These are phyloP conservation scores for Backusella sp. DNA, from an alignment of 192 early-diverging fungal species.

Conservation along the genomic window DNA sequence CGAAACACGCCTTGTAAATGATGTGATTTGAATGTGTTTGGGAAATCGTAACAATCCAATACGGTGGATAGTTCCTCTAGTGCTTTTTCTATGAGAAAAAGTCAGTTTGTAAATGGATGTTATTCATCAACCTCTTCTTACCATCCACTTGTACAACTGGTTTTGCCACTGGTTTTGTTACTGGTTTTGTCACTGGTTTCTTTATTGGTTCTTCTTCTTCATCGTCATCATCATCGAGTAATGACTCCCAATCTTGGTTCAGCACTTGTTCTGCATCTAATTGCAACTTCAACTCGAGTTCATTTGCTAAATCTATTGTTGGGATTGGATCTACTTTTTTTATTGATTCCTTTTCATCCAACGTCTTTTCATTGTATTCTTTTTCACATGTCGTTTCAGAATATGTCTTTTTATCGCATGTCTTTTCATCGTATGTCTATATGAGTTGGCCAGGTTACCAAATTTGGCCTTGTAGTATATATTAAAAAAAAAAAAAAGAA, in stretches of 20 bases:
- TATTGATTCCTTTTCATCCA: background rate
- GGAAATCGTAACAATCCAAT: constrained; percentile 61
- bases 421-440: too few species aligned
- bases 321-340: background rate
- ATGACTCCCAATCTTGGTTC: background rate
- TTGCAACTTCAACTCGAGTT: background rate
- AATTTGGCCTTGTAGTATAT: too few species aligned
- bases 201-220: background rate
- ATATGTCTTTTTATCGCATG: too few species aligned
- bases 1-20: constrained; percentile 68
- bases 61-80: constrained; percentile 15
- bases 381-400: too few species aligned
- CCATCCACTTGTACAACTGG: background rate
- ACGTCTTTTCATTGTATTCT: too few species aligned
- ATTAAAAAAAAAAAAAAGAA: too few species aligned
- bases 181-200: background rate
- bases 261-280: background rate
- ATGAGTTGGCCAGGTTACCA: too few species aligned
- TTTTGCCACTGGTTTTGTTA: background rate
- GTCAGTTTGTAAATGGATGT: background rate
- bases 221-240: background rate
- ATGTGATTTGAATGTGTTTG: constrained; percentile 62
- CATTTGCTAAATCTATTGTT: background rate
- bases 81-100: background rate
- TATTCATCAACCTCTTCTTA: background rate